A percentile compares a stretch with the other conserved stretches of the same genome.
These are phyloP conservation scores for Amauroascus verrucosus DNA, from an alignment of 2,329 filamentous ascomycete genomes.

Conservation along the genomic window DNA sequence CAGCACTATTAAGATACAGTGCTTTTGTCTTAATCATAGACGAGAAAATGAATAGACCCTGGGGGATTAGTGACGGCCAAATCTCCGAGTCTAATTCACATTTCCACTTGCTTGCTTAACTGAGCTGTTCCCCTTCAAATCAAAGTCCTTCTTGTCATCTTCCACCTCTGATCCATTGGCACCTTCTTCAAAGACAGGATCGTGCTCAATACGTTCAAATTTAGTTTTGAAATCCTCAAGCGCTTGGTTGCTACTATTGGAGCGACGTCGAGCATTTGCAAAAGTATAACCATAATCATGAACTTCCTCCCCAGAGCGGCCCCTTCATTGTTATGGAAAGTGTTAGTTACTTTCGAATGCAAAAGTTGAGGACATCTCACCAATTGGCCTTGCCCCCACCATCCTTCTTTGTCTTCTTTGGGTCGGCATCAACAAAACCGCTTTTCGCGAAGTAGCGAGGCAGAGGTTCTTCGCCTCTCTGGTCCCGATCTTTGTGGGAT, in stretches of 20 bases:
- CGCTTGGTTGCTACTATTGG: slow-evolving; percentile 73
- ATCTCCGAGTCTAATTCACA: too few species aligned
- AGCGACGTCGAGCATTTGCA: slow-evolving; percentile 76
- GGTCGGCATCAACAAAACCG: slow-evolving; percentile 69
- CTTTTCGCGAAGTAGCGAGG: slow-evolving; percentile 90
- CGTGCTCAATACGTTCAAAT: slow-evolving; percentile 80
- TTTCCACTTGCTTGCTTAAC: not conserved
- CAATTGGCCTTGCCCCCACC: slow-evolving; percentile 89
- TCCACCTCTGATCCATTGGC: not conserved
- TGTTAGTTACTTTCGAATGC: slow-evolving; percentile 17
- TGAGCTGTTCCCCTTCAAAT: not conserved
- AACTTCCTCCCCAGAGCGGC: slow-evolving; percentile 69
- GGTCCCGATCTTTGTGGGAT: slow-evolving; percentile 93
- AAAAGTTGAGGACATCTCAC: slow-evolving; percentile 45
- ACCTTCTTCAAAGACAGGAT: slow-evolving; percentile 85
- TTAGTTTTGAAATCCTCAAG: slow-evolving; percentile 86
- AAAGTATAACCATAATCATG: slow-evolving; percentile 76
- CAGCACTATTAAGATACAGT: too few species aligned
- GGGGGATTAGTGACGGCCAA: too few species aligned
- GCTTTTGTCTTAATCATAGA: too few species aligned
- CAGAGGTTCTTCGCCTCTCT: slow-evolving; percentile 65
- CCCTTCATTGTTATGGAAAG: slow-evolving; percentile 48
- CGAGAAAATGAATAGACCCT: too few species aligned
- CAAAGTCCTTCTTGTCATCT: not conserved
- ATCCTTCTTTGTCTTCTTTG: slow-evolving; percentile 94